phyloP scores from a whole-genome alignment of 2,329 filamentous ascomycete species.

The Colletotrichum eremochloae region DNA sequence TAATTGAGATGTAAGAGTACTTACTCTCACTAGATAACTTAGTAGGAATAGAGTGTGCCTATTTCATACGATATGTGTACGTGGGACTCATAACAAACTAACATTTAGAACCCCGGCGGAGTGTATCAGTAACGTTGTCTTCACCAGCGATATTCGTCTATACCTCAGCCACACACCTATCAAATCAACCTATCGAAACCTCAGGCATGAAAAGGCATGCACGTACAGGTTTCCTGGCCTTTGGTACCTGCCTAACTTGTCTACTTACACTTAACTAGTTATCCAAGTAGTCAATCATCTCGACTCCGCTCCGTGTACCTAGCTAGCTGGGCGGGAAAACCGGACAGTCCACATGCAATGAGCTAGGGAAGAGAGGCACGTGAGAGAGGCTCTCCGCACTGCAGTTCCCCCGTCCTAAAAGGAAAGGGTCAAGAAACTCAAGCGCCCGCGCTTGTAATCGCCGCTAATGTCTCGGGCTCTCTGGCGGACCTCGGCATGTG shows the following conservation, averaged over 20 bases:
- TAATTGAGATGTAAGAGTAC: no score
- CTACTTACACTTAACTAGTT: no score
- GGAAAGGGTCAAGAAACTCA: neutral
- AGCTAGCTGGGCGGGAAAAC: neutral
- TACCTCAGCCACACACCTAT: neutral
- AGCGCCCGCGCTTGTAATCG: neutral
- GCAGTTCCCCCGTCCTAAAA: neutral
- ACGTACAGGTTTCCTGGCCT: no score
- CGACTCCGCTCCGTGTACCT: neutral
- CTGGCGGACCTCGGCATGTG: conserved; percentile 44
- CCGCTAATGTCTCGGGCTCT: conserved; percentile 36
- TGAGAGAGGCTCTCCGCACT: neutral
- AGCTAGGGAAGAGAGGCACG: neutral
- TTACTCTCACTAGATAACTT: no score
- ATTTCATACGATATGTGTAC: no score
- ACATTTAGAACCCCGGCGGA: no score
- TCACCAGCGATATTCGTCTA: neutral
- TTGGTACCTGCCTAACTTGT: neutral
- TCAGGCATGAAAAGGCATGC: neutral
- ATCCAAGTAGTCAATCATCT: neutral
- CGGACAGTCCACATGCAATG: conserved; percentile 1
- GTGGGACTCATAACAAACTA: no score
- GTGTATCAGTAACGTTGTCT: no score
- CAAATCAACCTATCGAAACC: neutral
- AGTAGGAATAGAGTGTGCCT: no score